Conservation (phyloP, 2,329 filamentous ascomycete genomes). For the Hortaea sp. region DNA sequence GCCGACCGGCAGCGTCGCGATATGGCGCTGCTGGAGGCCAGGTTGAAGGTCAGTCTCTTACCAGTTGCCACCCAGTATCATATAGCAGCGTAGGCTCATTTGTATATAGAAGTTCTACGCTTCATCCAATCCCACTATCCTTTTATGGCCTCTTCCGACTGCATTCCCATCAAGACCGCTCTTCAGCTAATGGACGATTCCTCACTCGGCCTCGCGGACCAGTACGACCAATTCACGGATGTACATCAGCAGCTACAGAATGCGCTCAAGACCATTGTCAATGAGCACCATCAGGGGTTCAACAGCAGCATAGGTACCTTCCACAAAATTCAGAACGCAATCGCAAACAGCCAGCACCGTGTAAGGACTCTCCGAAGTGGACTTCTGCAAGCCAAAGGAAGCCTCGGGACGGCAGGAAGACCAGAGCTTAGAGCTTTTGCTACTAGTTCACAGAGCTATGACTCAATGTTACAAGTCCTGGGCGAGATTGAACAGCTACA, state of each 20-base stretch:
- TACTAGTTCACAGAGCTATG: slow-evolving; percentile 77
- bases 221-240: slow-evolving; percentile 73
- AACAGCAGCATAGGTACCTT: slow-evolving; percentile 98
- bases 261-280: slow-evolving; percentile 87
- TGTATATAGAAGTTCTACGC: slow-evolving; percentile 52
- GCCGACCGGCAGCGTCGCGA: slow-evolving; percentile 6
- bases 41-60: slow-evolving; percentile 30
- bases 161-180: slow-evolving; percentile 88
- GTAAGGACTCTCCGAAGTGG: slow-evolving; percentile 76
- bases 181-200: slow-evolving; percentile 88
- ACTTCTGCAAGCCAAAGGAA: slow-evolving; percentile 68
- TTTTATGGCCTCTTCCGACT: slow-evolving; percentile 79
- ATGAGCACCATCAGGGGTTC: slow-evolving; percentile 98
- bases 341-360: slow-evolving; percentile 76
- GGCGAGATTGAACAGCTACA: slow-evolving; percentile 68
- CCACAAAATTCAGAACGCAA: slow-evolving; percentile 93
- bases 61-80: neutral
- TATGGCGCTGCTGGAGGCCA: slow-evolving; percentile 32
- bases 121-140: slow-evolving; percentile 85
- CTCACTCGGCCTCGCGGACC: slow-evolving; percentile 82
- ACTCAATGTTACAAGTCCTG: slow-evolving; percentile 75
- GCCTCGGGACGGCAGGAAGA: slow-evolving; percentile 68
- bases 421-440: slow-evolving; percentile 87
- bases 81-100: neutral
- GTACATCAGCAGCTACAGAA: slow-evolving; percentile 84